Evolutionary conservation across 257 asterid species (phyloP).

Genomic region (Scutellaria galericulata): DNA sequence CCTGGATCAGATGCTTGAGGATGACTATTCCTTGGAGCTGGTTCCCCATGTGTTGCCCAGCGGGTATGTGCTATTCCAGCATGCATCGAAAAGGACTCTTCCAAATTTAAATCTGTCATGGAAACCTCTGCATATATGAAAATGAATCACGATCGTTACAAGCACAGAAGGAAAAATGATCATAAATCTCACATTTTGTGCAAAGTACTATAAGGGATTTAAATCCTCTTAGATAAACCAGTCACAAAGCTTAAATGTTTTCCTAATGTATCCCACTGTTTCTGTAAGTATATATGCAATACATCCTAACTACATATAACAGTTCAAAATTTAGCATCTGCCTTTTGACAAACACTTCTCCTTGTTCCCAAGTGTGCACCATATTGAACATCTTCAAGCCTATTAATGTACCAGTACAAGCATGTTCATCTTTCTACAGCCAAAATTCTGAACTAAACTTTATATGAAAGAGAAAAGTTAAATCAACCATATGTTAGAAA

Average conservation of each 20-base stretch:
- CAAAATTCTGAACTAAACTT: neutral
- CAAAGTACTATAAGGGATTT: constrained; percentile 52
- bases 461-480: neutral
- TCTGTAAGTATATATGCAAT: neutral
- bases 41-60: constrained; percentile 99
- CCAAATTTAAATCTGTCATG: constrained; percentile 74
- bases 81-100: constrained; percentile 79
- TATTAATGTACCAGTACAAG: neutral
- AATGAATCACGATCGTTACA: constrained; percentile 31
- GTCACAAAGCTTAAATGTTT: neutral
- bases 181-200: neutral
- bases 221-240: neutral
- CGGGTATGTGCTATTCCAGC: constrained; percentile 99
- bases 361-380: neutral
- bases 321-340: neutral
- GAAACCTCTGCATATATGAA: constrained; percentile 70
- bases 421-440: neutral
- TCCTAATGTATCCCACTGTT: neutral
- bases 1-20: constrained; percentile 86
- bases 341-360: neutral
- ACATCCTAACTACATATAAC: constrained; percentile 17
- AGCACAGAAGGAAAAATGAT: constrained; percentile 6
- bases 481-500: neutral
- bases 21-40: constrained; percentile 95
- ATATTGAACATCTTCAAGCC: neutral